These are phyloP conservation scores for Herpetospermum pedunculosum DNA, from an alignment of 306 rosid genomes.

Conservation along the genomic window DNA sequence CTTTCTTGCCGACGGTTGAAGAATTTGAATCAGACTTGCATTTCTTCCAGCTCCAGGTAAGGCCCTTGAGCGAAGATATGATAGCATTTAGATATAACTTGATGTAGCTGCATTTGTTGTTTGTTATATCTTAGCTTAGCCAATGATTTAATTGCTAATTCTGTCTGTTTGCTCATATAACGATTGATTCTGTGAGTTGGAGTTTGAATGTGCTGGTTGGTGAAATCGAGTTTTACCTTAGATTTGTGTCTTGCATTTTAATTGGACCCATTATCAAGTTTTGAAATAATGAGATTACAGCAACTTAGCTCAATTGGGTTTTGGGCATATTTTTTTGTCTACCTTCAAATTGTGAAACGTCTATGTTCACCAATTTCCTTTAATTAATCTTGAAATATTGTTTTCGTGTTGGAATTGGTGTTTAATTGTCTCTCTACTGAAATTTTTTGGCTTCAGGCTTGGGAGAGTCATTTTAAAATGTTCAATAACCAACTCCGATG, in stretches of 20 bases:
- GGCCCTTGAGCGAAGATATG: not conserved
- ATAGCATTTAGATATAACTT: not conserved
- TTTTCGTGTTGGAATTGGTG: not conserved
- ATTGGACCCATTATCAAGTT: not conserved
- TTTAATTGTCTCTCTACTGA: not conserved
- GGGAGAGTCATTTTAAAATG: constrained; percentile 43
- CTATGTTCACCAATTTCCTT: not conserved
- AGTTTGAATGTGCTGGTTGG: not conserved
- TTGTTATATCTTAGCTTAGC: not conserved
- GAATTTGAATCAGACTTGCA: constrained; percentile 18
- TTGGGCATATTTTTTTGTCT: not conserved
- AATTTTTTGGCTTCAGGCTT: constrained; percentile 30
- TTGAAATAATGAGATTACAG: not conserved
- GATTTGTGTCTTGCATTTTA: not conserved
- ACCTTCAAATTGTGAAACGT: not conserved
- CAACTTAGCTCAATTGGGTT: not conserved
- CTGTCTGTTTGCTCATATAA: not conserved
- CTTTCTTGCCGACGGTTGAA: constrained; percentile 48
- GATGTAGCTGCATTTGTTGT: not conserved
- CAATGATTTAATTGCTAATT: not conserved
- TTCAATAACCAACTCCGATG: constrained; percentile 52
- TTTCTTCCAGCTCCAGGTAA: constrained; percentile 30
- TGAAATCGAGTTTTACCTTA: not conserved
- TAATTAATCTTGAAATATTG: not conserved
- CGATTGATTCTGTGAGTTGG: not conserved